A percentile compares a stretch with the other conserved stretches of the same genome.
Conservation (phyloP, 805 yeast species). For the Kazachstania viticola region DNA sequence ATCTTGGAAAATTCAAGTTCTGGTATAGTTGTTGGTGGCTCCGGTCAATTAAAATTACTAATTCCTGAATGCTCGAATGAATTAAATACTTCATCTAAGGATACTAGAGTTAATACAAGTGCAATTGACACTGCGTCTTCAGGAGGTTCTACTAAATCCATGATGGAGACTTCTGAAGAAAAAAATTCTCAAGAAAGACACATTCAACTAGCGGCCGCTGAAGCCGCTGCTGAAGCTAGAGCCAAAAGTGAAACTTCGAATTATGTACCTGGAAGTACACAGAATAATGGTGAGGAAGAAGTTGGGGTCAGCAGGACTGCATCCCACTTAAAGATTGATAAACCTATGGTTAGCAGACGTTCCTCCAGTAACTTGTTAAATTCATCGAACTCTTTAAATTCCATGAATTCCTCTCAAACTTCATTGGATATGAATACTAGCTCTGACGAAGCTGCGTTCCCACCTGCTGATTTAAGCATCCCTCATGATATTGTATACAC, state of each 20-base stretch:
- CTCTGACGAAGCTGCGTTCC: conserved; percentile 14
- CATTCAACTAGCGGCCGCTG: conserved; percentile 27
- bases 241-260: conserved; percentile 24
- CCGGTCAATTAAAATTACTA: conserved; percentile 48
- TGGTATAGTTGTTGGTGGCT: conserved; percentile 72
- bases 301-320: conserved; percentile 26
- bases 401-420: conserved; percentile 8
- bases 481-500: conserved; percentile 71
- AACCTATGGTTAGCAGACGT: conserved; percentile 32
- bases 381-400: conserved; percentile 11
- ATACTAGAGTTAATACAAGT: too few relatives aligned
- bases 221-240: conserved; percentile 29
- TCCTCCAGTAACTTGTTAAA: conserved; percentile 15
- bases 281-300: conserved; percentile 30
- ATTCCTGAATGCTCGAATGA: conserved; percentile 4
- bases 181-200: conserved; percentile 17
- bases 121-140: too few relatives aligned
- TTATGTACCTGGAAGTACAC: conserved; percentile 18
- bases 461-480: conserved; percentile 23
- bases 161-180: conserved; percentile 20
- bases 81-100: too few relatives aligned
- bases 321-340: conserved; percentile 30
- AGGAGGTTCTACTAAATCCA: too few relatives aligned
- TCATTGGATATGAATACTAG: conserved; percentile 1
- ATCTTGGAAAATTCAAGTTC: conserved; percentile 37